Conservation (phyloP, 2,329 filamentous ascomycete species). For the Microascus cirrosus region DNA sequence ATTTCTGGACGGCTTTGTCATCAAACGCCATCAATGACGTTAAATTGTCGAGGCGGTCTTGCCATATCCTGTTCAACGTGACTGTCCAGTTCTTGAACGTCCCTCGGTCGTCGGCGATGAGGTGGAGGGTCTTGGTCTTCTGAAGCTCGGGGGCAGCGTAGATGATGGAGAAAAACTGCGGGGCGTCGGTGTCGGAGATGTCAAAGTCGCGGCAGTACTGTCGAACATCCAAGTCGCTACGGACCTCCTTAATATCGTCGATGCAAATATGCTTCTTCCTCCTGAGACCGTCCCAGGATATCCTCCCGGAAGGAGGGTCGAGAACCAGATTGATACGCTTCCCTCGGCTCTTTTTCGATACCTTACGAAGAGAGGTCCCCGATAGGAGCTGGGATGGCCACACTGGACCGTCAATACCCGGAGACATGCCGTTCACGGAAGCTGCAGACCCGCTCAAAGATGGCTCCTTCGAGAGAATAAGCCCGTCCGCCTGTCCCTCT, state of each 20-base stretch:
- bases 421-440: slow-evolving; percentile 30
- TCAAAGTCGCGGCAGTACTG: slow-evolving; percentile 83
- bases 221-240: slow-evolving; percentile 69
- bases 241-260: slow-evolving; percentile 88
- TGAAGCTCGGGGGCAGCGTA: slow-evolving; percentile 70
- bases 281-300: slow-evolving; percentile 74
- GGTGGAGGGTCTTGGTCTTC: slow-evolving; percentile 78
- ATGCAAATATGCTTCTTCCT: slow-evolving; percentile 82
- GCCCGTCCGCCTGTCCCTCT: slow-evolving; percentile 31
- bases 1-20: slow-evolving; percentile 67
- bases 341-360: slow-evolving; percentile 65
- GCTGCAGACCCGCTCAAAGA: slow-evolving; percentile 36
- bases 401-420: slow-evolving; percentile 52
- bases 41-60: slow-evolving; percentile 83
- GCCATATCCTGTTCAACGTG: slow-evolving; percentile 73
- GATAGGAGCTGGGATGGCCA: slow-evolving; percentile 67
- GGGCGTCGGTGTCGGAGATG: slow-evolving; percentile 54
- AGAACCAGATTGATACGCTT: slow-evolving; percentile 64
- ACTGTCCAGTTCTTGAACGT: slow-evolving; percentile 71
- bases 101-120: slow-evolving; percentile 66
- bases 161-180: slow-evolving; percentile 80
- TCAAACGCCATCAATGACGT: slow-evolving; percentile 77
- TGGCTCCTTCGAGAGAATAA: slow-evolving; percentile 20
- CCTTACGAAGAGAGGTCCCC: slow-evolving; percentile 68
- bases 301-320: slow-evolving; percentile 73